Evolutionary conservation across 352 stramenopile genomes (phyloP), one percentile per base, ranked within the genome.

Genomic region (Pythium rishiriense): DNA sequence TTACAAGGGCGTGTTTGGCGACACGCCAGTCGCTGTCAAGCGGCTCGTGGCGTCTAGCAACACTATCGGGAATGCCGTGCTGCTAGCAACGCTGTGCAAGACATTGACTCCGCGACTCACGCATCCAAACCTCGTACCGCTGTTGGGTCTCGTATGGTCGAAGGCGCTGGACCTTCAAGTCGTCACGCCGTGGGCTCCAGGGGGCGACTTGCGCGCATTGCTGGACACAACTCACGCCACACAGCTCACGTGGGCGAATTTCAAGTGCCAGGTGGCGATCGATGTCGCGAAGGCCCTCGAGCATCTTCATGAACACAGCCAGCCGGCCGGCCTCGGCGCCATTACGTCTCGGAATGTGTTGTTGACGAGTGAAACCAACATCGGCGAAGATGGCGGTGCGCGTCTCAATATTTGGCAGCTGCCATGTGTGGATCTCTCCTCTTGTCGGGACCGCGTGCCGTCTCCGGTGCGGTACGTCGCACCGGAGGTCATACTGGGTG

Each of bases 191-290:
- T 84, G 87, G 37, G 89, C 87, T 73, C 78, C 88, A 56, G 82
- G 76, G 14, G 80, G 80, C 12, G 80, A 91, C 45, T 63, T 91
- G 9, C 80, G 81, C 31, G 78, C 70, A 50, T 54, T 90, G 5
- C 60, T 91, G 5, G 72, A 85, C 49, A 84, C 47, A 5, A 61
- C 68, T 46, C 66, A 74, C 2, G 64, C 58, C 10, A 14, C 22
- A 8, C 79, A 68, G 37, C 63, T 90, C 35, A 85, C 76, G 25
- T 91, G 78, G 79, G 62, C 68, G 12, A 81, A 90, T 46, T 54
- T 85, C 28, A 93, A 93, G 71, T 85, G 76, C 46, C 75, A 87
- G 57, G 83, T 85, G 61, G 84, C 84, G 5, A 79, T 89, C 61
- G 78, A 91, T 50, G 69, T 93, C 8, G 39, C 26, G 9, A 15